phyloP scores from a whole-genome alignment of 192 early-diverging fungal genomes.

The Backusella circina region DNA sequence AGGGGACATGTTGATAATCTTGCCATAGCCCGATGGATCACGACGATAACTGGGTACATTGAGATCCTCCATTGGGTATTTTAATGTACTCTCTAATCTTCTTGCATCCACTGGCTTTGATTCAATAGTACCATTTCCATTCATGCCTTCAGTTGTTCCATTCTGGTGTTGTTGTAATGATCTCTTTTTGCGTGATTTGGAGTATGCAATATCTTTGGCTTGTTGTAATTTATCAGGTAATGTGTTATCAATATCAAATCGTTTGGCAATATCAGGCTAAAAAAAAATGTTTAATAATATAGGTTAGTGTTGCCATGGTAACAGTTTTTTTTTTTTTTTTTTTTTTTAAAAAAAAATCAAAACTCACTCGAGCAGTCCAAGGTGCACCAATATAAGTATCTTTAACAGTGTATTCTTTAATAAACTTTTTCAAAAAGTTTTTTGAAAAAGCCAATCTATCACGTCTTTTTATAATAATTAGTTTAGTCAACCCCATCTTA shows the following conservation, averaged over 20 bases:
- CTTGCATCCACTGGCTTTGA: conserved; percentile 29
- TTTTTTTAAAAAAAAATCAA: too few species aligned
- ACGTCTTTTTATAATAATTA: conserved; percentile 38
- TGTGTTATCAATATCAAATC: conserved; percentile 40
- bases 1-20: conserved; percentile 5
- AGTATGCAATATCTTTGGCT: conserved; percentile 17
- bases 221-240: conserved; percentile 6
- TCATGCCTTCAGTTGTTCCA: not conserved
- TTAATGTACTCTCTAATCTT: conserved; percentile 33
- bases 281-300: not conserved
- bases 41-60: conserved; percentile 49
- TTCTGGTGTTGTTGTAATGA: not conserved
- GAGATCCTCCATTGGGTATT: conserved; percentile 84
- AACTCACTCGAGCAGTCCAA: conserved; percentile 59
- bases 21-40: not conserved
- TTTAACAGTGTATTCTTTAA: conserved; percentile 60
- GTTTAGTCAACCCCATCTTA: too few species aligned
- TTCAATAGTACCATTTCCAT: not conserved
- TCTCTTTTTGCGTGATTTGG: conserved; percentile 19
- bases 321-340: not conserved
- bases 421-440: conserved; percentile 64
- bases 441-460: conserved; percentile 68
- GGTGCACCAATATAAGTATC: conserved; percentile 72
- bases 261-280: conserved; percentile 36
- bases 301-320: not conserved